Evolutionary conservation across 2,329 filamentous ascomycete genomes (phyloP), one percentile per base, ranked within the genome.

Genomic region (Fusarium floridanum): DNA sequence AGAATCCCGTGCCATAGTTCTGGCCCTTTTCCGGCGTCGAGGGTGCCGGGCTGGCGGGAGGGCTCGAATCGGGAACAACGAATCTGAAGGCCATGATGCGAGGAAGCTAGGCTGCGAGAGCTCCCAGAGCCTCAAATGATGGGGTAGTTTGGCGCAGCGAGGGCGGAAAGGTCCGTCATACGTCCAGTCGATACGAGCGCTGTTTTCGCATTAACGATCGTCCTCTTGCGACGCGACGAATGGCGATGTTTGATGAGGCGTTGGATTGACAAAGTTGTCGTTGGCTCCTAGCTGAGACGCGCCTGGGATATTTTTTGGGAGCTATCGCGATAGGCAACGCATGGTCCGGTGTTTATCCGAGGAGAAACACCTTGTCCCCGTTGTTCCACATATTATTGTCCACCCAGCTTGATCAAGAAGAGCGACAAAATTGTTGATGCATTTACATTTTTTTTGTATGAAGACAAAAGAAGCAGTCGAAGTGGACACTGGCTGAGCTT

Each of bases 1-100:
- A 86, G 48, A 82, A 77, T 41, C 81, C 83, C 22, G 81, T 79
- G 34, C 75, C 74, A 64, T 77, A 79, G 62, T 79, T 80, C 36
- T 80, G 80, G 65, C 78, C 81, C 67, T 83, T 83, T 27, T 87
- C 86, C 4, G 88, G 88, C 3, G 88, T 90, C 22, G 87, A 85
- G 2, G 88, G 88, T 63, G 83, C 82, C 34, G 84, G 84, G 71
- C 81, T 85, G 48, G 79, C 75, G 66, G 83, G 83, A 56, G 83
- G 85, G 77, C 83, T 86, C 48, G 85, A 83, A 76, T 86, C 83
- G 68, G 84, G 81, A 57, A 86, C 83, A 65, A 82, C 76, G 80
- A 86, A 86, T 71, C 82, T 80, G 73, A 81, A 77, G 24, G 85
- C 82, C 84, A 86, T 86, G 75, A 70, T 80, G 77, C 24, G 55